These are phyloP conservation scores for Tolypocladium pustulatum DNA, from an alignment of 2,329 filamentous ascomycete genomes.

Conservation along the genomic window DNA sequence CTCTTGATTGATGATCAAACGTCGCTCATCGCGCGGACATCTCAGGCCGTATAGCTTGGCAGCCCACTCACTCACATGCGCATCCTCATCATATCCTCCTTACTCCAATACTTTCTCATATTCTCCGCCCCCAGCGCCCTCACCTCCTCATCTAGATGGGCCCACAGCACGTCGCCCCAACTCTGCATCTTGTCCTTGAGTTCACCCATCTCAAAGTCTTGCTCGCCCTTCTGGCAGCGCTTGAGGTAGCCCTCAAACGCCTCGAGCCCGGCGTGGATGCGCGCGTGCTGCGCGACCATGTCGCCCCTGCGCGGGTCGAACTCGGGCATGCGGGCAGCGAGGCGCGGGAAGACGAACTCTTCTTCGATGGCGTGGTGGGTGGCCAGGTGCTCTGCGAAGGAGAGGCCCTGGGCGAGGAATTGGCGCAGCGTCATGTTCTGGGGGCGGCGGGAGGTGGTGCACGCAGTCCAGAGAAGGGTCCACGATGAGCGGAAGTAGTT, in stretches of 20 bases:
- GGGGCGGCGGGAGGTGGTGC: constrained; percentile 47
- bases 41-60: neutral
- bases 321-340: constrained; percentile 69
- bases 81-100: constrained; percentile 62
- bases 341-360: constrained; percentile 64
- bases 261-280: constrained; percentile 70
- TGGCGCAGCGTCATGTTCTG: constrained; percentile 53
- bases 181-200: constrained; percentile 63
- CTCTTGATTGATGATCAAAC: neutral
- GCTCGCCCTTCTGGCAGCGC: constrained; percentile 51
- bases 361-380: constrained; percentile 81
- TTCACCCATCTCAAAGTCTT: constrained; percentile 42
- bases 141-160: constrained; percentile 79
- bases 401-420: constrained; percentile 58
- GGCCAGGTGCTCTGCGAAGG: constrained; percentile 60
- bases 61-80: constrained; percentile 33
- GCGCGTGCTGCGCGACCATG: constrained; percentile 62
- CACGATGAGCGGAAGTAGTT: constrained; percentile 66
- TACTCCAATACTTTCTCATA: constrained; percentile 74
- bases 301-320: constrained; percentile 49
- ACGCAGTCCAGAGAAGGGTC: constrained; percentile 60
- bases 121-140: constrained; percentile 69
- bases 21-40: neutral
- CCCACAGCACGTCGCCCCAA: constrained; percentile 72
- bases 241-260: constrained; percentile 55